phyloP scores from a whole-genome alignment of 164 flowering plant species.

The Amborella trichopoda region DNA sequence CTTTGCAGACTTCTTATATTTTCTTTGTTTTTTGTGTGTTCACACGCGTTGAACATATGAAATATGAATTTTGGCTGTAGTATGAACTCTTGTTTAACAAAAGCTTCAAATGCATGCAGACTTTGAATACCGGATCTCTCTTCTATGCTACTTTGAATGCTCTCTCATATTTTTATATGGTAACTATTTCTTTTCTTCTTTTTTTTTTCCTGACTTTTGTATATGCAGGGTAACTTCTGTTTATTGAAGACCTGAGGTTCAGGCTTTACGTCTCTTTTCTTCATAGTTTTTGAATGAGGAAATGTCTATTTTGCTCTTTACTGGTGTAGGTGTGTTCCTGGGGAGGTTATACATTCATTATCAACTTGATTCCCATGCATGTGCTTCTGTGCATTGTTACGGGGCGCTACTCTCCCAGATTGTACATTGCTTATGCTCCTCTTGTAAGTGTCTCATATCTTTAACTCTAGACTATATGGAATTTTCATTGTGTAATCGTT shows the following conservation, averaged over 20 bases:
- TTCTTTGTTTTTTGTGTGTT: too few species aligned
- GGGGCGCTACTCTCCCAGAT: slow-evolving; percentile 89
- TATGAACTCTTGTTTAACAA: slow-evolving; percentile 3
- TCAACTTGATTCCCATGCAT: slow-evolving; percentile 98
- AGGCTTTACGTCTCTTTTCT: neutral
- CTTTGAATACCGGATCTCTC: slow-evolving; percentile 93
- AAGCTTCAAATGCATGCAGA: slow-evolving; percentile 39
- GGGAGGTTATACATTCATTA: slow-evolving; percentile 99
- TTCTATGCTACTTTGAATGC: slow-evolving; percentile 96
- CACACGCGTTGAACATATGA: too few species aligned
- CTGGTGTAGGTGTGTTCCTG: slow-evolving; percentile 88
- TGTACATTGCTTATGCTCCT: slow-evolving; percentile 95
- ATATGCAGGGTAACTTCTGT: too few species aligned
- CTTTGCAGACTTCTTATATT: too few species aligned
- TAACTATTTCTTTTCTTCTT: slow-evolving; percentile 14
- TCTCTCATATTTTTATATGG: slow-evolving; percentile 93
- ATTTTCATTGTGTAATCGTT: too few species aligned
- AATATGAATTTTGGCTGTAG: neutral
- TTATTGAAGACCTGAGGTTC: too few species aligned
- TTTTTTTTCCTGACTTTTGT: neutral
- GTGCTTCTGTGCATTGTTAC: slow-evolving; percentile 92
- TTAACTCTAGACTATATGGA: too few species aligned
- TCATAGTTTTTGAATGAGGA: slow-evolving; percentile 4
- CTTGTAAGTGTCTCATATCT: slow-evolving; percentile 54
- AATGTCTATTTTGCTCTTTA: slow-evolving; percentile 3